These are phyloP conservation scores for Beauveria varroae DNA, from an alignment of 2,329 filamentous ascomycete species.

Conservation along the genomic window DNA sequence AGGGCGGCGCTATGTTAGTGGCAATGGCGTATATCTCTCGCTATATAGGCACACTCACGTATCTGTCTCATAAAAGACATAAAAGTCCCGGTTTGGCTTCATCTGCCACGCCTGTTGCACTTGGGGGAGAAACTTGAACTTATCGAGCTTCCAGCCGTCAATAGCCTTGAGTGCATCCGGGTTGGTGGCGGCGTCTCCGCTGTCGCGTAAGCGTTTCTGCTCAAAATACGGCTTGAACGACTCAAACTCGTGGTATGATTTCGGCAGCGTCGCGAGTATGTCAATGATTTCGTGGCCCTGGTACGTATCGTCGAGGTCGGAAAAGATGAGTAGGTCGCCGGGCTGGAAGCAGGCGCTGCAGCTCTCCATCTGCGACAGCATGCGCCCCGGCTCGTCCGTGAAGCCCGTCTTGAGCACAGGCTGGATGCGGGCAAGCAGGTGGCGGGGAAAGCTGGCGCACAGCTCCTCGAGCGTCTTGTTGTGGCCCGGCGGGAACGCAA, in stretches of 20 bases:
- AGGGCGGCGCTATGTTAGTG: not conserved
- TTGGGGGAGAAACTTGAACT: constrained; percentile 51
- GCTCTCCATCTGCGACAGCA: constrained; percentile 39
- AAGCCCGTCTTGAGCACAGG: constrained; percentile 35
- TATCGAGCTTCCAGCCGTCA: constrained; percentile 45
- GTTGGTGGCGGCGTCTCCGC: constrained; percentile 24
- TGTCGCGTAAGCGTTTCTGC: constrained; percentile 28
- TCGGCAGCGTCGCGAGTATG: constrained; percentile 38
- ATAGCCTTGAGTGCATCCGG: constrained; percentile 24
- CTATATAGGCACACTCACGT: constrained; percentile 29
- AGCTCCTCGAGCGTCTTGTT: constrained; percentile 17
- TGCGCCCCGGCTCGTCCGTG: not conserved
- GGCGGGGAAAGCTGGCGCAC: constrained; percentile 21
- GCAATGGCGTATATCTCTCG: not conserved
- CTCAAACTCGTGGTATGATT: constrained; percentile 25
- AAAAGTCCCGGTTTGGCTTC: constrained; percentile 43
- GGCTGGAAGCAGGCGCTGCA: constrained; percentile 32
- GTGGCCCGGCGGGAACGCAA: constrained; percentile 17
- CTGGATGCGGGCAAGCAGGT: constrained; percentile 20
- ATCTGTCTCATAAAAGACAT: constrained; percentile 49
- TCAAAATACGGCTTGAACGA: constrained; percentile 33
- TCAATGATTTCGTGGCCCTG: constrained; percentile 35
- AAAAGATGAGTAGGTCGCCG: constrained; percentile 38
- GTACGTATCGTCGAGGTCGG: constrained; percentile 41
- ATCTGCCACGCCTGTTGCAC: constrained; percentile 40